Evolutionary conservation across 2,329 filamentous ascomycete genomes (phyloP), one percentile per base, ranked within the genome.

Genomic region (Cryphonectria naterciae): DNA sequence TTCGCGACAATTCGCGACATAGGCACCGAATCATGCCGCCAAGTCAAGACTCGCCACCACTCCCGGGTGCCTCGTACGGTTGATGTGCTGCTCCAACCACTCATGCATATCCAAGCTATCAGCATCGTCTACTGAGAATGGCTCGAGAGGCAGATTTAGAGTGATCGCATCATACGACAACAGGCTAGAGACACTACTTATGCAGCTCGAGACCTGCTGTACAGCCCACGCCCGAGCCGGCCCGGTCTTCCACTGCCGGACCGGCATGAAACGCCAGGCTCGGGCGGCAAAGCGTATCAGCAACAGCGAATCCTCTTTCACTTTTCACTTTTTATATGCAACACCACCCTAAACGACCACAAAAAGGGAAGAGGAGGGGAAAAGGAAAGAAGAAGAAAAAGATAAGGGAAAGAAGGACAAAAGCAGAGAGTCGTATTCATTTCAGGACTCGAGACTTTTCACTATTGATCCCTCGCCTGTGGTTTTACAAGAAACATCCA

Each of bases 221-320:
- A n/a, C 46, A 49, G 22, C 46, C 7, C 46, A n/a, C n/a, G 8
- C 22, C 13, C 17, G 25, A 25, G 43, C 63, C 63, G 63, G 63
- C 22, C 63, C 63, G 63, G 63, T 65, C 41, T 35, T 25, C 41
- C 32, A 25, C 63, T 28, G 41, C 63, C 63, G 63, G 63, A 65
- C 63, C 63, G 63, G 63, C 63, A 46, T 52, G 7, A 46, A 11
- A 65, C 17, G 22, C 22, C 41, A 28, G 41, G n/a, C 43, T 65
- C 43, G 63, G 22, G 43, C 41, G 63, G 63, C 63, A 49, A 35
- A 35, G 41, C 43, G 25, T 65, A 65, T 65, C 63, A 65, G 43
- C 28, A 25, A 35, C 63, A 52, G 32, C 32, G 39, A 25, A 32
- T 46, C 43, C 22, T 49, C 15, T 52, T 32, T 52, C 43, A 35